phyloP scores from a whole-genome alignment of 2,329 filamentous ascomycete species.

The Aspergillus japonicus region DNA sequence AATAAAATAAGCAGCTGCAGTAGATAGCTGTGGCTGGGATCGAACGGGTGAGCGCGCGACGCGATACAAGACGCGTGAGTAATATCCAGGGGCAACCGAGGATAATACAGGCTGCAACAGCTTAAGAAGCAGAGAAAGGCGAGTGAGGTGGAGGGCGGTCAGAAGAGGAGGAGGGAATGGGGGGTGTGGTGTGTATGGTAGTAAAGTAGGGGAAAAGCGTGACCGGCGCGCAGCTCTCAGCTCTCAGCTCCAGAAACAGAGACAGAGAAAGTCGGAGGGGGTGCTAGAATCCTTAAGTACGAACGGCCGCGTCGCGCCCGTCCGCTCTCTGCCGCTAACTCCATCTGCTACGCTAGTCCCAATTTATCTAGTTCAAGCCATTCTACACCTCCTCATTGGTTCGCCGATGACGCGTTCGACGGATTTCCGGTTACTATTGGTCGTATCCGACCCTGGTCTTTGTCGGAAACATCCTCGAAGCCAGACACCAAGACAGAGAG shows the following conservation, averaged over 20 bases:
- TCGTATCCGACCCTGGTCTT: conserved; percentile 1
- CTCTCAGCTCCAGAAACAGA: conserved; percentile 39
- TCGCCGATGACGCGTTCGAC: conserved; percentile 25
- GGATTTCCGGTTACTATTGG: conserved; percentile 25
- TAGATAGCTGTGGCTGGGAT: conserved; percentile 22
- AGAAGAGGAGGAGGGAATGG: conserved; percentile 11
- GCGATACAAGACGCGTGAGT: conserved; percentile 23
- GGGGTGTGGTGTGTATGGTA: conserved; percentile 14
- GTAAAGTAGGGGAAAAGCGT: conserved; percentile 21
- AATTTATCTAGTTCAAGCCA: conserved; percentile 35
- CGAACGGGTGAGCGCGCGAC: conserved; percentile 18
- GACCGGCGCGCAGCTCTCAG: conserved; percentile 27
- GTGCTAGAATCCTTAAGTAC: conserved; percentile 46
- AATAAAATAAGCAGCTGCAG: conserved; percentile 17
- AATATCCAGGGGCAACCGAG: conserved; percentile 15
- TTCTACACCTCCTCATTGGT: conserved; percentile 33
- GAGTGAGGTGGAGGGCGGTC: conserved; percentile 16
- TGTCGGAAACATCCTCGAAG: conserved; percentile 20
- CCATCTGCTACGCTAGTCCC: conserved; percentile 36
- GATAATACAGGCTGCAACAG: conserved; percentile 10
- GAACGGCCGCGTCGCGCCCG: conserved; percentile 34
- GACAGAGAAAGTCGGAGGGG: conserved; percentile 39
- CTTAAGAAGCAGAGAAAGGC: conserved; percentile 3
- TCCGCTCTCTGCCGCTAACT: conserved; percentile 37
- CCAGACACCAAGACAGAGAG: conserved; percentile 7